A percentile compares a stretch with the other conserved stretches of the same genome.
These are phyloP conservation scores for Theileria orientalis DNA, from an alignment of 169 alveolate species.

Conservation along the genomic window DNA sequence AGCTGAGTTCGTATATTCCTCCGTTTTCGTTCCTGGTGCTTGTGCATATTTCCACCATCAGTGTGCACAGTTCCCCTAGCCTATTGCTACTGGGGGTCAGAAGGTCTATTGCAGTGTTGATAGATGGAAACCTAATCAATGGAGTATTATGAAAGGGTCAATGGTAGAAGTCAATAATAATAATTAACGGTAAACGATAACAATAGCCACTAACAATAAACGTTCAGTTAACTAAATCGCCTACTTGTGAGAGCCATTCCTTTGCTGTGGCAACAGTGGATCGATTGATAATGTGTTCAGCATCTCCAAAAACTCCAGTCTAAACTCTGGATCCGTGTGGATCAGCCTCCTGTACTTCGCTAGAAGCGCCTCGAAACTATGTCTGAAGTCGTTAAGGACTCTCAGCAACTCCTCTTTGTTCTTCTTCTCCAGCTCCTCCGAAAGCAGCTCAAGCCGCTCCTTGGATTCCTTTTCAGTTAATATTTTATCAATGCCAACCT, in stretches of 20 bases:
- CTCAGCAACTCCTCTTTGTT: slow-evolving; percentile 13
- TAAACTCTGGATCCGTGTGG: slow-evolving; percentile 29
- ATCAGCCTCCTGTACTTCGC: slow-evolving; percentile 23
- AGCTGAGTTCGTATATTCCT: slow-evolving; percentile 33
- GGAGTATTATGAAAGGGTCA: slow-evolving; percentile 17
- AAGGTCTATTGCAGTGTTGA: too few relatives aligned
- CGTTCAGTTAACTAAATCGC: too few relatives aligned
- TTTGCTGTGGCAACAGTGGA: slow-evolving; percentile 9
- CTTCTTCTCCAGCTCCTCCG: slow-evolving; percentile 10
- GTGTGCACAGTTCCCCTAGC: slow-evolving; percentile 7
- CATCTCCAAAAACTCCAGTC: slow-evolving; percentile 51
- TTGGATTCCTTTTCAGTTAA: slow-evolving; percentile 4
- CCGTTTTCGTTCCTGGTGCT: slow-evolving; percentile 44
- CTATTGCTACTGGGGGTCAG: too few relatives aligned
- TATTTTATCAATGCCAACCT: slow-evolving; percentile 42
- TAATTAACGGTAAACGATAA: too few relatives aligned
- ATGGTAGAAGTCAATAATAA: background rate
- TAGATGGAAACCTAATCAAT: too few relatives aligned
- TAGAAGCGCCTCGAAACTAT: slow-evolving; percentile 7
- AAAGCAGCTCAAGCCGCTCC: slow-evolving; percentile 19
- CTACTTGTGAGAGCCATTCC: background rate
- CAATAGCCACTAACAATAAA: too few relatives aligned
- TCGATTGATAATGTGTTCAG: slow-evolving; percentile 43
- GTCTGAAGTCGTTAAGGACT: slow-evolving; percentile 30
- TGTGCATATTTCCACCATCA: slow-evolving; percentile 39